Percentiles rank a stretch among this genome's conserved stretches.
Evolutionary conservation across 208 protist species (phyloP).

Genomic region (Leptomonas seymouri): DNA sequence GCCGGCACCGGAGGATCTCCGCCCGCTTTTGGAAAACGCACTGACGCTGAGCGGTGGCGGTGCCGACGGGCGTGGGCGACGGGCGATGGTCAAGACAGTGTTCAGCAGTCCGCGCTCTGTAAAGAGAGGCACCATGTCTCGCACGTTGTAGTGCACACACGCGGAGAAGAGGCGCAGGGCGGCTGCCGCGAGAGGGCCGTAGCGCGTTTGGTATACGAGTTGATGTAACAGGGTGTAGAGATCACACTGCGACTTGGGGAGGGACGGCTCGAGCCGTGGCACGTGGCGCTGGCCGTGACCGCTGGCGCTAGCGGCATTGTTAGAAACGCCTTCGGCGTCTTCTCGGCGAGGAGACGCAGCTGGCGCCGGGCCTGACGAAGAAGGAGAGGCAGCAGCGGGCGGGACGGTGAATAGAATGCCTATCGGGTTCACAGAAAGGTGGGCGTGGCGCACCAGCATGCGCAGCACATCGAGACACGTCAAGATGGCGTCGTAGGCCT

Average conservation of each 20-base stretch:
- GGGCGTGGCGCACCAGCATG: constrained; percentile 33
- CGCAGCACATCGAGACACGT: constrained; percentile 61
- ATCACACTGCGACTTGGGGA: constrained; percentile 34
- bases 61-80: constrained; percentile 9
- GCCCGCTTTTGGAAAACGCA: no score
- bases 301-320: no score
- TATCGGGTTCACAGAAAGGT: constrained; percentile 37
- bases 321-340: no score
- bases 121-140: constrained; percentile 83
- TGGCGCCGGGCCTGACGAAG: neutral
- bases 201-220: constrained; percentile 60
- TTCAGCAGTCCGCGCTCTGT: constrained; percentile 75
- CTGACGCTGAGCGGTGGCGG: neutral
- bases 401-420: constrained; percentile 21
- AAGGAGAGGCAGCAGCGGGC: neutral
- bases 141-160: constrained; percentile 83
- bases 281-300: neutral
- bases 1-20: neutral
- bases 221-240: constrained; percentile 64
- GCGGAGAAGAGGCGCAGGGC: constrained; percentile 62
- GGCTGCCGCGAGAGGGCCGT: constrained; percentile 51
- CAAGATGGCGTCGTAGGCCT: constrained; percentile 53
- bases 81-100: constrained; percentile 53
- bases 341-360: neutral
- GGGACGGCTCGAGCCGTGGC: neutral